Conservation (phyloP, 352 stramenopile genomes). For the Elongisporangium undulatum region DNA sequence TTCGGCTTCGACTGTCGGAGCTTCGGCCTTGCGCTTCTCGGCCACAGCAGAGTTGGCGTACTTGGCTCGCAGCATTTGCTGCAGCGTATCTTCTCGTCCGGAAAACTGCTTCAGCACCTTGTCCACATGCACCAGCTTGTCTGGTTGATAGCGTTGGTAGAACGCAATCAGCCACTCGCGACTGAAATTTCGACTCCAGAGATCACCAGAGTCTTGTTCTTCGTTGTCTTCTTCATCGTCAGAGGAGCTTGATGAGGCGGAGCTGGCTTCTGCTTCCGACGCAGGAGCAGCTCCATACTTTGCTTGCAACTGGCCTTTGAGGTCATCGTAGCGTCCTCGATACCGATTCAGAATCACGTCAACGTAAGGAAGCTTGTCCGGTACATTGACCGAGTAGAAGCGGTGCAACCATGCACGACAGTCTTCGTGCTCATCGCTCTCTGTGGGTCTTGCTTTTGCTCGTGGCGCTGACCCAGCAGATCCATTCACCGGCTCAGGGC, state of each 20-base stretch:
- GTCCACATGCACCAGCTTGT: conserved; percentile 39
- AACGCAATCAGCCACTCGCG: conserved; percentile 48
- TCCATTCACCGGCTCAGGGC: not conserved
- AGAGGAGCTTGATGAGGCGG: conserved; percentile 13
- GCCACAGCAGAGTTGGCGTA: conserved; percentile 15
- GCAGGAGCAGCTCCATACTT: conserved; percentile 37
- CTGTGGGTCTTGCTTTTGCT: not conserved
- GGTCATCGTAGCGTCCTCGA: conserved; percentile 41
- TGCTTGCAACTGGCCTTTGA: conserved; percentile 38
- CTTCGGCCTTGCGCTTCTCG: not conserved
- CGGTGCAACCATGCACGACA: conserved; percentile 36
- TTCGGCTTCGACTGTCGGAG: not conserved
- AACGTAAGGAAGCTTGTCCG: conserved; percentile 45
- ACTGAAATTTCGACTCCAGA: conserved; percentile 1
- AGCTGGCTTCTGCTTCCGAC: not conserved
- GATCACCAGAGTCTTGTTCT: conserved; percentile 12
- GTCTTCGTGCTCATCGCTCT: conserved; percentile 22
- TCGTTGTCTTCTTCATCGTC: conserved; percentile 6
- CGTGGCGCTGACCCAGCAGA: too few species aligned
- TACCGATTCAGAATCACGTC: conserved; percentile 58
- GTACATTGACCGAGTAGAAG: conserved; percentile 46
- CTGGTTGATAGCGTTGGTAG: conserved; percentile 47
- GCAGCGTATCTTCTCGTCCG: conserved; percentile 55
- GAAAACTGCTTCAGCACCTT: conserved; percentile 57
- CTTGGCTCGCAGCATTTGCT: conserved; percentile 54